These are phyloP conservation scores for Solanum sitiens DNA, from an alignment of 257 asterid species.

Conservation along the genomic window DNA sequence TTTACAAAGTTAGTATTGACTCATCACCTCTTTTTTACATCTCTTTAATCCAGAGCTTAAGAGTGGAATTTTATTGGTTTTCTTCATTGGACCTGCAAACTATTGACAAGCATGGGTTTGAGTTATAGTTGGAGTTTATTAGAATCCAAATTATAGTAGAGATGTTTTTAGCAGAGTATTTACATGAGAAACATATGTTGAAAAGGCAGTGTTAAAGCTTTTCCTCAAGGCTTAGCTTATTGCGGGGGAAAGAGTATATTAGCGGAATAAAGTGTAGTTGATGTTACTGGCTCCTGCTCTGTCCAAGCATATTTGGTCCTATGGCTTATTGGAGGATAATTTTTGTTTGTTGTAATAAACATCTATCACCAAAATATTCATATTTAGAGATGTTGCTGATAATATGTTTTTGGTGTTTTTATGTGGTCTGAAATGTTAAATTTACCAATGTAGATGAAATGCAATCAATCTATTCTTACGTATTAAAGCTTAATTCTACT, in stretches of 20 bases:
- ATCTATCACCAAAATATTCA: neutral
- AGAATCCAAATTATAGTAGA: neutral
- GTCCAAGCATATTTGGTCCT: neutral
- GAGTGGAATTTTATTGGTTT: neutral
- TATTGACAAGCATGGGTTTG: neutral
- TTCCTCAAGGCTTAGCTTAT: neutral
- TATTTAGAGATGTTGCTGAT: neutral
- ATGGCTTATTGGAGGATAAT: neutral
- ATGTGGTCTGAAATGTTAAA: neutral
- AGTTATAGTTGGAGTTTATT: neutral
- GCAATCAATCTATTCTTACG: neutral
- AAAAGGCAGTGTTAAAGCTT: neutral
- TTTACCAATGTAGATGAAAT: neutral
- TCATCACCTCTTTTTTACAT: neutral
- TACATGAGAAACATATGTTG: neutral
- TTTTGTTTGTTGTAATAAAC: neutral
- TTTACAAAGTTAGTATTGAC: neutral
- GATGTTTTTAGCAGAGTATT: neutral
- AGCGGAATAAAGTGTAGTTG: neutral
- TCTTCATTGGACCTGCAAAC: neutral
- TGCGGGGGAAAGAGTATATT: neutral
- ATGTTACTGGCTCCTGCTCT: neutral
- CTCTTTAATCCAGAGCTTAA: constrained; percentile 8
- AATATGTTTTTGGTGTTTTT: neutral
- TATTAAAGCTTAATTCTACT: neutral